Conservation (phyloP, 148 eudicot species). For the Chenopodium suecicum region DNA sequence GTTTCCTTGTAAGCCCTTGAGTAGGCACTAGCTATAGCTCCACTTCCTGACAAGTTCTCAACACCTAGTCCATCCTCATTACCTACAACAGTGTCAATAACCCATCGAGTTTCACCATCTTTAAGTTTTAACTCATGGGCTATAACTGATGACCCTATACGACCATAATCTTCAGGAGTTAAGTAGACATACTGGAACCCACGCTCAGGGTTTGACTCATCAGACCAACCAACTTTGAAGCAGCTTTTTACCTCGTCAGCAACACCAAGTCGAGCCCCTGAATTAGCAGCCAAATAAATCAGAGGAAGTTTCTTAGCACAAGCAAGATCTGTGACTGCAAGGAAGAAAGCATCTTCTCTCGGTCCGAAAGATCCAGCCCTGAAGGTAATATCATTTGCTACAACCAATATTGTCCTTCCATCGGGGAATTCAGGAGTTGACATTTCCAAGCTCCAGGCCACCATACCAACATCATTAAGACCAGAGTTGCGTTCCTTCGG, state of each 20-base stretch:
- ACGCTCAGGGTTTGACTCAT: constrained; percentile 76
- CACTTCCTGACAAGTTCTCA: constrained; percentile 92
- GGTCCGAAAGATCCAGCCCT: constrained; percentile 97
- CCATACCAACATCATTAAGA: constrained; percentile 87
- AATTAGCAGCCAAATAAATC: constrained; percentile 91
- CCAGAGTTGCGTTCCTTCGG: constrained; percentile 65
- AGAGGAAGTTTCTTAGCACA: constrained; percentile 85
- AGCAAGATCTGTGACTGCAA: constrained; percentile 88
- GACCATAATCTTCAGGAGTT: constrained; percentile 71
- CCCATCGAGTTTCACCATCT: constrained; percentile 78
- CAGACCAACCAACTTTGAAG: constrained; percentile 94
- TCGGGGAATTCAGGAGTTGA: constrained; percentile 92
- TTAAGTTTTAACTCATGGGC: constrained; percentile 76
- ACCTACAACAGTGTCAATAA: constrained; percentile 91
- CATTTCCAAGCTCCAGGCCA: constrained; percentile 92
- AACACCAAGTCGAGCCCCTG: constrained; percentile 94
- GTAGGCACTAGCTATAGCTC: constrained; percentile 98
- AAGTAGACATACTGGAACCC: constrained; percentile 91
- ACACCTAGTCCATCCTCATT: constrained; percentile 96
- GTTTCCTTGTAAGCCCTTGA: constrained; percentile 93
- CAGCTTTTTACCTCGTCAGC: constrained; percentile 97
- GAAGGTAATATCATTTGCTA: constrained; percentile 88
- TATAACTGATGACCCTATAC: constrained; percentile 67
- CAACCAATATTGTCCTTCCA: constrained; percentile 75
- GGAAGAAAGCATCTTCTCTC: constrained; percentile 91